Percentiles rank a stretch among this genome's conserved stretches.
Evolutionary conservation across 441 rosid genomes (phyloP).

Genomic region (Cnidoscolus chayamansa): DNA sequence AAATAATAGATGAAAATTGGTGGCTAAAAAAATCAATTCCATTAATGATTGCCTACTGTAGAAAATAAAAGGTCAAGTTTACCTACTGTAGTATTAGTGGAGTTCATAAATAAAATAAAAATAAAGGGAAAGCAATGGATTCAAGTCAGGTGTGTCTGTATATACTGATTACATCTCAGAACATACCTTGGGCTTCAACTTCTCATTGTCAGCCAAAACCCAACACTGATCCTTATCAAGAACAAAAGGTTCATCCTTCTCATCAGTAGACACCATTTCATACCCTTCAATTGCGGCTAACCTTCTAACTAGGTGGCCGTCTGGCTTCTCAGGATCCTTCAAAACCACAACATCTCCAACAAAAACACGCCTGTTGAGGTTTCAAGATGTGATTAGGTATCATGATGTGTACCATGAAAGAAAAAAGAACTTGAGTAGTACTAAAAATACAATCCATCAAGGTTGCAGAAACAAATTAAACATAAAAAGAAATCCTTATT

Average conservation of each 20-base stretch:
- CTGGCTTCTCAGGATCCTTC: constrained; percentile 66
- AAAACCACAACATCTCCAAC: constrained; percentile 87
- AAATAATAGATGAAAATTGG: not conserved
- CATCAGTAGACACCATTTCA: constrained; percentile 76
- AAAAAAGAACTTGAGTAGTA: not conserved
- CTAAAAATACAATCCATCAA: not conserved
- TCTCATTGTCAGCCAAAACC: constrained; percentile 82
- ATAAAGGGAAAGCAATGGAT: not conserved
- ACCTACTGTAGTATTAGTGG: not conserved
- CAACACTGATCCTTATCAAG: constrained; percentile 79
- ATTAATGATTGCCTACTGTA: not conserved
- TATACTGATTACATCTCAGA: not conserved
- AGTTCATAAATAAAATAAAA: not conserved
- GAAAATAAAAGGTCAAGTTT: constrained; percentile 1
- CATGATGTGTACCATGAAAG: not conserved
- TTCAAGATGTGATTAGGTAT: not conserved
- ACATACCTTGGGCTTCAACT: constrained; percentile 70
- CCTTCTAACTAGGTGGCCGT: constrained; percentile 67
- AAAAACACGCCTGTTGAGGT: constrained; percentile 50
- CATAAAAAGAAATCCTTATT: not conserved
- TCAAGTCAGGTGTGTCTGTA: not conserved
- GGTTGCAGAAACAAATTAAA: not conserved
- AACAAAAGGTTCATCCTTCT: constrained; percentile 80
- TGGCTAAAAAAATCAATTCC: not conserved
- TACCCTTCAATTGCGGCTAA: constrained; percentile 82